phyloP scores from a whole-genome alignment of 148 eudicot species.

The Arctostaphylos glauca region DNA sequence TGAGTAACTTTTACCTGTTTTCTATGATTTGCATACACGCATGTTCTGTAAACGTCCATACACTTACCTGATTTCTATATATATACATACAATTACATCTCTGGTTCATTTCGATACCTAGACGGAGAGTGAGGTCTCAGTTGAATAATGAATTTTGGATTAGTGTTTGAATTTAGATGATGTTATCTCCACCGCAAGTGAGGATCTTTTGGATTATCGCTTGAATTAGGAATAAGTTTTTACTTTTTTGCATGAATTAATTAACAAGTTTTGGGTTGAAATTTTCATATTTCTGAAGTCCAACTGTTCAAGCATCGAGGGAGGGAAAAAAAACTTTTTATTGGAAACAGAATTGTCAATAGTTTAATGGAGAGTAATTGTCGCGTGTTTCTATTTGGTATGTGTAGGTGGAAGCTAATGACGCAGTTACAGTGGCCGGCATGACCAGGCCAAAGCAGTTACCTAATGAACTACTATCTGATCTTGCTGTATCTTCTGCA shows the following conservation, averaged over 20 bases:
- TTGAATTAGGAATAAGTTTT: not conserved
- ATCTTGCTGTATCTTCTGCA: slow-evolving; percentile 86
- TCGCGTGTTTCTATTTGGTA: slow-evolving; percentile 1
- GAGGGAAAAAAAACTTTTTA: not conserved
- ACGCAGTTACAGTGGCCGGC: slow-evolving; percentile 85
- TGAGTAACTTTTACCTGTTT: slow-evolving; percentile 23
- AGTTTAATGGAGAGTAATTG: not conserved
- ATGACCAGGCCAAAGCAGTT: slow-evolving; percentile 91
- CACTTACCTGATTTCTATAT: not conserved
- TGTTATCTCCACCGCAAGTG: not conserved
- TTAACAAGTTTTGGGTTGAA: not conserved
- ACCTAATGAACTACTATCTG: slow-evolving; percentile 77
- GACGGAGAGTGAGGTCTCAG: too few relatives aligned
- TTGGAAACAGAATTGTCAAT: not conserved
- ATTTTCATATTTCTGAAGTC: not conserved
- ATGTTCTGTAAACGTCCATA: not conserved
- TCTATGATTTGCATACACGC: too few relatives aligned
- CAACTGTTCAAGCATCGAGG: not conserved
- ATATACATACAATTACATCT: not conserved
- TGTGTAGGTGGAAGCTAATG: slow-evolving; percentile 87
- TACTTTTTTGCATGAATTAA: not conserved
- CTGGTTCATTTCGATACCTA: not conserved
- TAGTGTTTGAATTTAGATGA: not conserved
- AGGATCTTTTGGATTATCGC: not conserved
- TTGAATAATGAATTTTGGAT: not conserved